Conservation (phyloP, 768 basidiomycete species). For the Macrolepiota fuliginosa region DNA sequence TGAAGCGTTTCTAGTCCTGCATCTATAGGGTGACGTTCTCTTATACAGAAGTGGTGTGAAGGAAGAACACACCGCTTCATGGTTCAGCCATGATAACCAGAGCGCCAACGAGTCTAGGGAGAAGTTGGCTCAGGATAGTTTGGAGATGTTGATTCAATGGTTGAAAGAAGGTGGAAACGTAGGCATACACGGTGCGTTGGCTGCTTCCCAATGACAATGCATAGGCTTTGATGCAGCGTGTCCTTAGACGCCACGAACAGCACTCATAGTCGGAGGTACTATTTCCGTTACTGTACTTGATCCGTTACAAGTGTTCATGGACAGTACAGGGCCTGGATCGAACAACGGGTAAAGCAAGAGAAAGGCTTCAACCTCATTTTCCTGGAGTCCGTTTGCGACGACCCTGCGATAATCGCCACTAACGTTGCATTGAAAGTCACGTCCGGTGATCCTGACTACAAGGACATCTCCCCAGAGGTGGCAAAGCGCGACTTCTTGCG, state of each 20-base stretch:
- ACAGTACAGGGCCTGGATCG: constrained; percentile 69
- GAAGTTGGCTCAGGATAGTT: constrained; percentile 81
- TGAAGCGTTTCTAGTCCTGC: not conserved
- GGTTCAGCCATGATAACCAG: constrained; percentile 85
- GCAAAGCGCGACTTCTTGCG: constrained; percentile 89
- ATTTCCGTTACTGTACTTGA: not conserved
- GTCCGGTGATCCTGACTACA: constrained; percentile 98
- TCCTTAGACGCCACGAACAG: constrained; percentile 94
- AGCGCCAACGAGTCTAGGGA: constrained; percentile 79
- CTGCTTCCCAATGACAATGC: not conserved
- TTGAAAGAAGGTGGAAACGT: constrained; percentile 95
- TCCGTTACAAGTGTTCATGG: not conserved
- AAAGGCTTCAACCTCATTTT: constrained; percentile 88
- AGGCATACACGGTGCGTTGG: constrained; percentile 82
- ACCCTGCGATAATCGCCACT: constrained; percentile 90
- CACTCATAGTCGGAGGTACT: constrained; percentile 68
- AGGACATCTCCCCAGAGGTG: constrained; percentile 77
- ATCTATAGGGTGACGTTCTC: not conserved
- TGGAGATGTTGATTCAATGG: constrained; percentile 96
- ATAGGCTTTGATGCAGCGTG: not conserved
- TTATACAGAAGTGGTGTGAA: constrained; percentile 67
- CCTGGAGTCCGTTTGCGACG: constrained; percentile 92
- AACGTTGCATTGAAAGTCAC: constrained; percentile 96
- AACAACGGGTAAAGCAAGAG: constrained; percentile 80
- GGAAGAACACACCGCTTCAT: constrained; percentile 88